Conservation (phyloP, 1,139 yeast genomes). For the Scheffersomyces lignicola region DNA sequence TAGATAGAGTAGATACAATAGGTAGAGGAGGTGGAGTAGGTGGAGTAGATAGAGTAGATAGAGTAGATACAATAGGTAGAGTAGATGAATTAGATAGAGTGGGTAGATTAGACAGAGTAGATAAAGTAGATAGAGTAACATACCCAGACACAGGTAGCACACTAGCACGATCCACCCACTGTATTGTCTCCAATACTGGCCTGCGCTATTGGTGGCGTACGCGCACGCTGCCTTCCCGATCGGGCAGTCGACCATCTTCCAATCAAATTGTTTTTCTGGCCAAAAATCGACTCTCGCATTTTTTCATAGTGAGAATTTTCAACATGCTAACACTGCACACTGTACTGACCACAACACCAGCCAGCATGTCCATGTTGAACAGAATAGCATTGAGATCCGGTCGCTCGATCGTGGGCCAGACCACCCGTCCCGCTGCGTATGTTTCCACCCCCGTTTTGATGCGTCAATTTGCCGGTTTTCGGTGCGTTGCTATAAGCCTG, state of each 20-base stretch:
- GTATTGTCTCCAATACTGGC: no score
- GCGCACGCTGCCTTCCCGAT: conserved; percentile 22
- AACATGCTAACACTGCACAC: neutral
- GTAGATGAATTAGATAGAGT: no score
- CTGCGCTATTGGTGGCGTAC: no score
- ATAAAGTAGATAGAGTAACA: no score
- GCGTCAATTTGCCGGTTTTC: neutral
- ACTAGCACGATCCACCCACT: conserved; percentile 1
- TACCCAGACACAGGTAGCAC: no score
- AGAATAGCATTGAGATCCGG: conserved; percentile 49
- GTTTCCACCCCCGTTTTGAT: conserved; percentile 16
- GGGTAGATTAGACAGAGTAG: no score
- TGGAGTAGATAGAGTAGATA: no score
- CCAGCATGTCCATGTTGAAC: conserved; percentile 50
- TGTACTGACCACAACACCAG: conserved; percentile 6
- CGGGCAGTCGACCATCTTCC: conserved; percentile 37
- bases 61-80: no score
- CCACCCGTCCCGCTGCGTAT: conserved; percentile 49
- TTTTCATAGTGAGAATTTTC: conserved; percentile 1
- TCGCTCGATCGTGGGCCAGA: conserved; percentile 39
- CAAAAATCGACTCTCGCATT: conserved; percentile 5
- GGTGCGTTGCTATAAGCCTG: neutral
- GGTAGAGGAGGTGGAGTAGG: no score
- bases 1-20: no score
- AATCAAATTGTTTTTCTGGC: conserved; percentile 25